Conservation (phyloP, 2,329 filamentous ascomycete species). For the Talaromyces funiculosus region DNA sequence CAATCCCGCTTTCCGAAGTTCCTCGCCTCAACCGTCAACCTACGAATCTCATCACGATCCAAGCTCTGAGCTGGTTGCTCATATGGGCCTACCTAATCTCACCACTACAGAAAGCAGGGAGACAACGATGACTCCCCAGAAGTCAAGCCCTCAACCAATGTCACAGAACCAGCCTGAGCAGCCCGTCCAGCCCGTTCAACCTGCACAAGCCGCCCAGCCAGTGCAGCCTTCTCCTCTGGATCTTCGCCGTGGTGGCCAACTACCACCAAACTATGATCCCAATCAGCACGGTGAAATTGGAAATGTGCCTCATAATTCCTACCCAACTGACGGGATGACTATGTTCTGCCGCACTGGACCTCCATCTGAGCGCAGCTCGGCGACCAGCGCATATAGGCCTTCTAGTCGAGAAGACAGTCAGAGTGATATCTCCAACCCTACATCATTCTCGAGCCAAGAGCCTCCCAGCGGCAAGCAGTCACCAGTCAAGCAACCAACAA, state of each 20-base stretch:
- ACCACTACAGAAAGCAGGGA: slow-evolving; percentile 47
- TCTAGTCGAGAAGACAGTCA: slow-evolving; percentile 74
- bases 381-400: slow-evolving; percentile 64
- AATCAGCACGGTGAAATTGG: slow-evolving; percentile 62
- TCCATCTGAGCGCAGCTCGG: slow-evolving; percentile 63
- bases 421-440: slow-evolving; percentile 85
- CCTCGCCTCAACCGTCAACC: slow-evolving; percentile 88
- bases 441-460: slow-evolving; percentile 82
- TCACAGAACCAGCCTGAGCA: slow-evolving; percentile 17
- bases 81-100: slow-evolving; percentile 57
- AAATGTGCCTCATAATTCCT: slow-evolving; percentile 81
- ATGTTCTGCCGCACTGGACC: slow-evolving; percentile 83
- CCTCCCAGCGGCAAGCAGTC: slow-evolving; percentile 68
- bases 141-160: slow-evolving; percentile 25
- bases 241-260: slow-evolving; percentile 34
- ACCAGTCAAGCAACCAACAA: slow-evolving; percentile 61
- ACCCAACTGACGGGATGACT: slow-evolving; percentile 93
- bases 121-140: slow-evolving; percentile 50
- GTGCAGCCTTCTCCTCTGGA: slow-evolving; percentile 33
- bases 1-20: slow-evolving; percentile 92
- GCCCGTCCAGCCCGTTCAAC: slow-evolving; percentile 17
- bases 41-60: slow-evolving; percentile 91
- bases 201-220: slow-evolving; percentile 21
- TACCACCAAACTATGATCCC: slow-evolving; percentile 45
- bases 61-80: slow-evolving; percentile 64